A percentile compares a stretch with the other conserved stretches of the same genome.
Evolutionary conservation across 2,329 filamentous ascomycete species (phyloP).

Genomic region (Akanthomyces lecanii): DNA sequence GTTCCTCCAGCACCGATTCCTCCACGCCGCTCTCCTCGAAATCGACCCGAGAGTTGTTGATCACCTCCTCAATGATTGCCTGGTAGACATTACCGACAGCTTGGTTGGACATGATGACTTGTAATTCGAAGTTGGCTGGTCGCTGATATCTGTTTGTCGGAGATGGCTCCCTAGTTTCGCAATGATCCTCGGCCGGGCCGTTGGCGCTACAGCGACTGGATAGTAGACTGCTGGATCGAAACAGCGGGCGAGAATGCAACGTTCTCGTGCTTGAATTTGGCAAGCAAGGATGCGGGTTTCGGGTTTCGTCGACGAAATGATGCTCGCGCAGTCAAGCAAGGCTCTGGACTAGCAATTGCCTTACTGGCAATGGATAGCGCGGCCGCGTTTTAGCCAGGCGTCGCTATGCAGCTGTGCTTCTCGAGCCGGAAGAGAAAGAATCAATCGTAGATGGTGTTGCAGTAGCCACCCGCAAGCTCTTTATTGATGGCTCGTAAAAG

Average conservation of each 20-base stretch:
- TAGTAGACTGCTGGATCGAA: not conserved
- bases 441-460: not conserved
- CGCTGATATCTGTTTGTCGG: conserved; percentile 1
- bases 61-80: conserved; percentile 75
- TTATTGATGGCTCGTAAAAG: not conserved
- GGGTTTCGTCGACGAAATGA: not conserved
- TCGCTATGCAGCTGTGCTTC: not conserved
- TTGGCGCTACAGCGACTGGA: not conserved
- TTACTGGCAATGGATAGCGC: conserved; percentile 1
- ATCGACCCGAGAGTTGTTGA: conserved; percentile 86
- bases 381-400: not conserved
- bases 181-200: not conserved
- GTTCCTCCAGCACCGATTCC: conserved; percentile 76
- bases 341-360: not conserved
- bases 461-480: not conserved
- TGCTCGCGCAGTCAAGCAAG: not conserved
- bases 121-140: not conserved
- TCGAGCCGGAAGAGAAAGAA: not conserved
- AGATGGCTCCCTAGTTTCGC: conserved; percentile 14
- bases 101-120: conserved; percentile 51
- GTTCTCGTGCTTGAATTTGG: not conserved
- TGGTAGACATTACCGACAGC: conserved; percentile 74
- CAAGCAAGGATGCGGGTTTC: not conserved
- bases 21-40: conserved; percentile 97
- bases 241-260: not conserved